Evolutionary conservation across 2,329 filamentous ascomycete genomes (phyloP), one percentile per base, ranked within the genome.

Genomic region (Penicillium sp.): DNA sequence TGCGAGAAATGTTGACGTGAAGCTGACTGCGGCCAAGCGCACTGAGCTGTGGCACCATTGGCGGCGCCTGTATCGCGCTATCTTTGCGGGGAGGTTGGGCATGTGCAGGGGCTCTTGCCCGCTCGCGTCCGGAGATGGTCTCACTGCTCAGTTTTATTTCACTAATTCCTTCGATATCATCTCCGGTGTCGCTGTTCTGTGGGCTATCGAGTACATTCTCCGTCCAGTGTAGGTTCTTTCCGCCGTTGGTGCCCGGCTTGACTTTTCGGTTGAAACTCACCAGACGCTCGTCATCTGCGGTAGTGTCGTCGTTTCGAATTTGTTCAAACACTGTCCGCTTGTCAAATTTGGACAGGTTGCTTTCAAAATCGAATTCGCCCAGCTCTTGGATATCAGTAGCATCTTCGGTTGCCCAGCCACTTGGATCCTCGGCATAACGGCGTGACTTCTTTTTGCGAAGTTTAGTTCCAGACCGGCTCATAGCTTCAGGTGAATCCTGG

Each of bases 331-430:
- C 85, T 1, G 86, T 87, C 53, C 88, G 85, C 77, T 97, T 97
- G 77, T 97, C 92, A 65, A 97, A 97, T 68, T 96, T 96, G 45
- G 90, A 92, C 32, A 97, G 80, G 61, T 91, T 91, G 52, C 86
- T 86, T 65, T 90, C 87, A 66, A 97, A 97, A 72, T 97, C 93
- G 65, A 97, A 97, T 58, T 97, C 94, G 12, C 89, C 90, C 79
- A 94, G 84, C 69, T 95, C 93, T 74, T 93, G 90, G 23, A 94
- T 90, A 69, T 97, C 94, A 0, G 91, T 97, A 23, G 93, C 92
- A 67, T 97, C 93, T 69, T 97, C 94, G 0, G 93, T 97, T 4
- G 90, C 91, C 92, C 93, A 97, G 4, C 91, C 93, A 69, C 91
- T 95, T 41, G 90, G 74, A 51, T 81, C 78, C 54, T 84, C 81